Percentiles rank a stretch among this genome's conserved stretches.
phyloP scores from a whole-genome alignment of 257 asterid species.

The Solanum chilense region DNA sequence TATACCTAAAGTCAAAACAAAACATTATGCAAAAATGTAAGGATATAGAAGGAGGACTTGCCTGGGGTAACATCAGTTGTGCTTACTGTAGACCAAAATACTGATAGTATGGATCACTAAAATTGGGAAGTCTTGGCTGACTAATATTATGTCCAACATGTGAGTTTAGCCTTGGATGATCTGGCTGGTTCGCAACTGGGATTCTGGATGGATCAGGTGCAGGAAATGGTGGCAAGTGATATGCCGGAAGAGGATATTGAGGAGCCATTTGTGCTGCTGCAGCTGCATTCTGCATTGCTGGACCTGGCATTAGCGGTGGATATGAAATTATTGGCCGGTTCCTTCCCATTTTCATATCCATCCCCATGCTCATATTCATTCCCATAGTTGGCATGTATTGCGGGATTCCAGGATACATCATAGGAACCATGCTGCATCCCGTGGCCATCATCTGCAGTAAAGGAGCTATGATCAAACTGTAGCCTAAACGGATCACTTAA shows the following conservation, averaged over 20 bases:
- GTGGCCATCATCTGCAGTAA: slow-evolving; percentile 35
- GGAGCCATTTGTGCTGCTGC: slow-evolving; percentile 38
- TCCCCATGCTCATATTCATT: slow-evolving; percentile 24
- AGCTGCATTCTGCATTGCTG: slow-evolving; percentile 33
- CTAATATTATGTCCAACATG: neutral
- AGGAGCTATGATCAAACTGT: neutral
- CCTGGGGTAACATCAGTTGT: slow-evolving; percentile 16
- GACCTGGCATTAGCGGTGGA: slow-evolving; percentile 33
- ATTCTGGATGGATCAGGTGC: slow-evolving; percentile 31
- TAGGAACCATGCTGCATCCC: slow-evolving; percentile 30
- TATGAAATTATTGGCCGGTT: slow-evolving; percentile 48
- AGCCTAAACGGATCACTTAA: neutral
- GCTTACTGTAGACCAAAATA: slow-evolving; percentile 20
- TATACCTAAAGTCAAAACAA: neutral
- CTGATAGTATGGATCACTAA: slow-evolving; percentile 18
- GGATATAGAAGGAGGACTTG: neutral
- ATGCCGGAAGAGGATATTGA: slow-evolving; percentile 43
- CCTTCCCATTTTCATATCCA: slow-evolving; percentile 47
- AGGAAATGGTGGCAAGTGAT: slow-evolving; percentile 36
- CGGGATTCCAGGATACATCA: slow-evolving; percentile 33
- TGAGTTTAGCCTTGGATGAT: slow-evolving; percentile 10
- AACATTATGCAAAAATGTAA: neutral
- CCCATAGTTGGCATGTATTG: slow-evolving; percentile 18
- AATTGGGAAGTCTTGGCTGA: slow-evolving; percentile 9
- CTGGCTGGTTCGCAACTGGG: slow-evolving; percentile 16